Percentiles rank a stretch among this genome's conserved stretches.
phyloP scores from a whole-genome alignment of 163 green algal genomes.

The Scenedesmus sp. region DNA sequence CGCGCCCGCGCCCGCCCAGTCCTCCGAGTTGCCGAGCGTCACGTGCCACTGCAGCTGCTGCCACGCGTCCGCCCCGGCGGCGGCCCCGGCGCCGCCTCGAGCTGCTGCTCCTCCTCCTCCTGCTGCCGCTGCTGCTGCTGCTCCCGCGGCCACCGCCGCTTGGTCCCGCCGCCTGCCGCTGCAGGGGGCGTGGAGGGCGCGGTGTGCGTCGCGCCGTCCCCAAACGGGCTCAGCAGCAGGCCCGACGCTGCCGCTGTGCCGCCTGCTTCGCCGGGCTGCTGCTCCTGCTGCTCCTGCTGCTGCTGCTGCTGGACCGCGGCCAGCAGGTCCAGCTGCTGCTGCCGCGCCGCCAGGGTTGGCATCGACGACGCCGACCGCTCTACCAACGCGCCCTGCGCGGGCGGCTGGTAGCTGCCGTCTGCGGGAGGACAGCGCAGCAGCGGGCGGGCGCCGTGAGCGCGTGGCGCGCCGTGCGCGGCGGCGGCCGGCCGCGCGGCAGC shows the following conservation, averaged over 20 bases:
- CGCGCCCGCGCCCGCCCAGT: constrained; percentile 32
- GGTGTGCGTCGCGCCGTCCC: neutral
- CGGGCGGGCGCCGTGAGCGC: no score
- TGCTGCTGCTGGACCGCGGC: constrained; percentile 11
- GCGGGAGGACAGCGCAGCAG: no score
- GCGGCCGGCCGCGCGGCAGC: no score
- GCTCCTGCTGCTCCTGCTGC: constrained; percentile 18
- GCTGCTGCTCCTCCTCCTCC: constrained; percentile 14
- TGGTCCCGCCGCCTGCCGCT: neutral
- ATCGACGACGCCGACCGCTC: no score
- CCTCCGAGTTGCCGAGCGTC: constrained; percentile 52
- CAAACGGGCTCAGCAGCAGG: constrained; percentile 41
- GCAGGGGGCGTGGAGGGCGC: constrained; percentile 9
- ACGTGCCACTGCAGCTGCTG: constrained; percentile 50
- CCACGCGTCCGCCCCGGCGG: neutral
- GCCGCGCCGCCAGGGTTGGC: no score
- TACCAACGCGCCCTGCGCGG: no score
- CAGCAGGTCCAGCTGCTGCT: neutral
- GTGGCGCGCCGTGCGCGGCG: no score
- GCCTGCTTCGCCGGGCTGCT: neutral
- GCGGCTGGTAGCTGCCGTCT: constrained; percentile 1
- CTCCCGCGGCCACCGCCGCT: neutral
- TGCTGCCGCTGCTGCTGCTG: constrained; percentile 5
- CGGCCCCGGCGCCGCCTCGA: neutral
- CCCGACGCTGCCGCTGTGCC: neutral